Percentiles rank a stretch among this genome's conserved stretches.
phyloP scores from a whole-genome alignment of 2,329 filamentous ascomycete species.

The Penicillium olsonii region DNA sequence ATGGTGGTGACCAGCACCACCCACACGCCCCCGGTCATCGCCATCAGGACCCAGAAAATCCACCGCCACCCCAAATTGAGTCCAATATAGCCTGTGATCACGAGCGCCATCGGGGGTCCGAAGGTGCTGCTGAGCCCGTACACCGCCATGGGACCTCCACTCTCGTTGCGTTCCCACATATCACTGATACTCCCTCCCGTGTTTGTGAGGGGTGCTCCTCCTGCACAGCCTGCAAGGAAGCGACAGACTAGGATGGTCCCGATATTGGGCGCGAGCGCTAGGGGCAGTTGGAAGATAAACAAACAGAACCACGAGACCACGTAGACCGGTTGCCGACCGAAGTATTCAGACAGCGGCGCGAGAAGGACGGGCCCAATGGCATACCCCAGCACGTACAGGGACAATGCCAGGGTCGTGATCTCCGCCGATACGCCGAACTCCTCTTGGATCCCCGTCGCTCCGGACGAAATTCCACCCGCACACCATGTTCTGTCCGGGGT shows the following conservation, averaged over 20 bases:
- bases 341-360: constrained; percentile 38
- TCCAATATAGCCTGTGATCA: constrained; percentile 38
- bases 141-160: constrained; percentile 36
- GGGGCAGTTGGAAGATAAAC: constrained; percentile 32
- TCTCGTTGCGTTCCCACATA: constrained; percentile 34
- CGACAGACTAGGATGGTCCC: constrained; percentile 33
- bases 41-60: constrained; percentile 63
- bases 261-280: constrained; percentile 31
- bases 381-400: constrained; percentile 32
- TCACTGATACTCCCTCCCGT: constrained; percentile 34
- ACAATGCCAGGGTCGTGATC: constrained; percentile 35
- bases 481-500: constrained; percentile 25
- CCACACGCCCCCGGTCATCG: constrained; percentile 56
- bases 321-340: constrained; percentile 38
- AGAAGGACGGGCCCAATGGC: constrained; percentile 33
- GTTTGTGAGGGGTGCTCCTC: constrained; percentile 37
- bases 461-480: constrained; percentile 31
- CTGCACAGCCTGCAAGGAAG: constrained; percentile 31
- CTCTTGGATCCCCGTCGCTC: constrained; percentile 25
- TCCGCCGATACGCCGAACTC: constrained; percentile 32
- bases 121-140: constrained; percentile 40
- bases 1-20: constrained; percentile 46
- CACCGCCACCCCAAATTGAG: constrained; percentile 51
- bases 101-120: constrained; percentile 36
- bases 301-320: constrained; percentile 33